Evolutionary conservation across 768 basidiomycete species (phyloP), one percentile per base, ranked within the genome.

Genomic region (Clavulina sp.): DNA sequence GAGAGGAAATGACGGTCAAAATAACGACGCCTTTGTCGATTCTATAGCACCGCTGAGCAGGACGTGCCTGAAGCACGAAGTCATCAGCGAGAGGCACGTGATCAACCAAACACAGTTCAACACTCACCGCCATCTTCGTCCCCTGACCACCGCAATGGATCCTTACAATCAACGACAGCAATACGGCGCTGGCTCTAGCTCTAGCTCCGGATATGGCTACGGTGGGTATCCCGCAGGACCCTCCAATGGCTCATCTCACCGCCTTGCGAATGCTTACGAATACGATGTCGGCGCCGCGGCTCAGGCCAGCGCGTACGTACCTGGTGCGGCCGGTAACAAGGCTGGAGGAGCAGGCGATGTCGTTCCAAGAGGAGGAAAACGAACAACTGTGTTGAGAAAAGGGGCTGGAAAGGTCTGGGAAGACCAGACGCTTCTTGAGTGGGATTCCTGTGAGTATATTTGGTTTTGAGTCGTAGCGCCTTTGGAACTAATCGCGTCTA

Each of bases 381-480:
- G 93, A 55, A 81, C 79, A 46, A 99, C 95, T 2, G 95, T 99
- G 6, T 66, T 99, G 46, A 74, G 95, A 49, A 96, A 96, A 66
- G 93, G 92, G 4, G 93, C 75, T 50, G 95, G 95, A 31, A 92
- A 89, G 68, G 81, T 86, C 23, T 99, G 95, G 95, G 95, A 99
- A 65, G 95, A 99, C 64, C 88, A 88, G 66, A 95, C 89, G 3
- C 70, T 99, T 52, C 66, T 96, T 13, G 95, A 99, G 59, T 99
- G 95, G 95, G 95, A 88, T 68, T 84, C 93, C 49, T 78, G 92
- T 95, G 62, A 58, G 85, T 72, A 1, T 30, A 2, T 48, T 51
- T n/a, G n/a, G 13, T 46, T 9, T 16, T 46, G 43, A 46, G 16
- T 16, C 26, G 4, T 18, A 41, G 21, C 29, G 28, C 13, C 51